Conservation (phyloP, 768 basidiomycete species). For the Russula emetica region DNA sequence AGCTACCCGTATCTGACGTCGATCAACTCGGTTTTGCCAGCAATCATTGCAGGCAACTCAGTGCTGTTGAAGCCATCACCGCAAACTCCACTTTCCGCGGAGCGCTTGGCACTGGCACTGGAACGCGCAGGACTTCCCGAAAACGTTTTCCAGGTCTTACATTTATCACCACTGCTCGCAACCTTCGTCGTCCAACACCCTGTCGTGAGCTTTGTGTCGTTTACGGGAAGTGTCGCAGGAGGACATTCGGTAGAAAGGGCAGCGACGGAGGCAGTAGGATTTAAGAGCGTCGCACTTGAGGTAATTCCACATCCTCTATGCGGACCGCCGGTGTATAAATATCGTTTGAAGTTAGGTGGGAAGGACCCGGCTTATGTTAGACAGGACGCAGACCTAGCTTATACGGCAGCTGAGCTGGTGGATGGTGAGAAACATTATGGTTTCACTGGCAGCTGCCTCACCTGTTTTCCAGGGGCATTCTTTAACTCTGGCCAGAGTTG, state of each 20-base stretch:
- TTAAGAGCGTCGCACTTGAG: conserved; percentile 87
- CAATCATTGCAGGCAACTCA: conserved; percentile 84
- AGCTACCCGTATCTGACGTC: conserved; percentile 89
- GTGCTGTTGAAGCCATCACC: conserved; percentile 95
- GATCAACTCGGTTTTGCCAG: conserved; percentile 89
- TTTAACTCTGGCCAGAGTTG: conserved; percentile 99
- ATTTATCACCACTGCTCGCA: conserved; percentile 62
- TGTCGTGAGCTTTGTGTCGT: conserved; percentile 74
- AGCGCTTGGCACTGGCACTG: conserved; percentile 69
- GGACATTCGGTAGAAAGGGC: conserved; percentile 71
- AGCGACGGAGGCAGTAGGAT: conserved; percentile 59
- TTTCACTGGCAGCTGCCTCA: background rate
- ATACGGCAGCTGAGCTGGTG: conserved; percentile 79
- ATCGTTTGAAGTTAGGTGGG: conserved; percentile 70
- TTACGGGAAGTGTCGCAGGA: conserved; percentile 84
- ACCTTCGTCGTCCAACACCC: conserved; percentile 59
- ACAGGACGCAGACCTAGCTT: conserved; percentile 77
- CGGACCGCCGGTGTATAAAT: conserved; percentile 10
- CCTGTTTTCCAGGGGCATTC: conserved; percentile 59
- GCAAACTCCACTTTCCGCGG: conserved; percentile 87
- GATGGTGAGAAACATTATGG: conserved; percentile 57
- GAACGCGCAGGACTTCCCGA: conserved; percentile 73
- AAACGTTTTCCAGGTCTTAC: conserved; percentile 69
- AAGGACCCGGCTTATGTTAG: conserved; percentile 98
- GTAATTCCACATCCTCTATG: conserved; percentile 37